Conservation (phyloP, 768 basidiomycete species). For the Mycena galericulata region DNA sequence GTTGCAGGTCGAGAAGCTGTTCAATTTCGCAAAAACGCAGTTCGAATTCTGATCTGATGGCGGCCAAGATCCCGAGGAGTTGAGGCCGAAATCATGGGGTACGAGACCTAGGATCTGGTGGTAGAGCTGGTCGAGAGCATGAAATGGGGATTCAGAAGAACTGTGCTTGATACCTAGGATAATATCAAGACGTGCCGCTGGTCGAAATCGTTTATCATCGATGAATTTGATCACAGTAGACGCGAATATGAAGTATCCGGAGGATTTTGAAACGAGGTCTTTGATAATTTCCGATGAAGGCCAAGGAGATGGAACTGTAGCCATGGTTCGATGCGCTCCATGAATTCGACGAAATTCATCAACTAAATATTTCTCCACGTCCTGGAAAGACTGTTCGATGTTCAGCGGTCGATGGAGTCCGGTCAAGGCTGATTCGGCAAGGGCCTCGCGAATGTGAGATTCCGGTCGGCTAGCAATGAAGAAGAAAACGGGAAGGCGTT, state of each 20-base stretch:
- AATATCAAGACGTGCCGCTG: background rate
- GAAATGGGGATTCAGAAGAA: background rate
- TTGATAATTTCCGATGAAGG: background rate
- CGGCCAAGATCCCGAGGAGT: background rate
- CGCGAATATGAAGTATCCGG: constrained; percentile 16
- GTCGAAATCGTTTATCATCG: background rate
- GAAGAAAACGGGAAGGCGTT: constrained; percentile 35
- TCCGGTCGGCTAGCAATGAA: constrained; percentile 45
- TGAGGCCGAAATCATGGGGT: background rate
- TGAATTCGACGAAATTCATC: too few species aligned
- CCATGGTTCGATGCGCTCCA: too few species aligned
- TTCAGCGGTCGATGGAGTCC: background rate
- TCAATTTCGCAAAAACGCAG: background rate
- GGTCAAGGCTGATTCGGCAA: background rate
- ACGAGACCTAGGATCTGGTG: background rate
- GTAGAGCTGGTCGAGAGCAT: background rate
- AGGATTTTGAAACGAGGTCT: background rate
- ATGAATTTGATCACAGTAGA: background rate
- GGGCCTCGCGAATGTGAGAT: constrained; percentile 29
- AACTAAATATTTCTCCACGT: background rate
- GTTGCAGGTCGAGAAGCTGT: background rate
- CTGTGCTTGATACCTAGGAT: background rate
- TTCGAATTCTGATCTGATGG: background rate
- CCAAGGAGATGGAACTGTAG: background rate
- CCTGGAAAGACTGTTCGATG: background rate